Conservation (phyloP, 257 asterid species). For the Echites panduratus region DNA sequence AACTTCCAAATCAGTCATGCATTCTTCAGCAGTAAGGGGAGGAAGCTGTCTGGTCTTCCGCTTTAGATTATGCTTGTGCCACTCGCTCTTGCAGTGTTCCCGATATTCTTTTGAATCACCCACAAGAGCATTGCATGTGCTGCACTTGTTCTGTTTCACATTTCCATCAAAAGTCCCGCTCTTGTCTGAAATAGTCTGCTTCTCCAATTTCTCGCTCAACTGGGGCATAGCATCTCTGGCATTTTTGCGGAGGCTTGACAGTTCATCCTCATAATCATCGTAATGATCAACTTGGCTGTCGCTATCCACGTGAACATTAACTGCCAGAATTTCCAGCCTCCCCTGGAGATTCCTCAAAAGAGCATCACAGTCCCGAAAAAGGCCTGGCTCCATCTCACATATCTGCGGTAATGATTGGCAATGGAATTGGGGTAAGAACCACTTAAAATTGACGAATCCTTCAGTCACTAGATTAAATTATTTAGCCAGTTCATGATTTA, state of each 20-base stretch:
- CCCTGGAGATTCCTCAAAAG: conserved; percentile 70
- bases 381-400: conserved; percentile 63
- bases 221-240: conserved; percentile 22
- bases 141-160: conserved; percentile 66
- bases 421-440: neutral
- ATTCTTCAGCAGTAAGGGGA: conserved; percentile 82
- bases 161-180: conserved; percentile 44
- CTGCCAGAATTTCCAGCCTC: conserved; percentile 79
- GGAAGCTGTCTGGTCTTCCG: conserved; percentile 78
- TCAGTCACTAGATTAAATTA: neutral
- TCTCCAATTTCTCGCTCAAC: conserved; percentile 56
- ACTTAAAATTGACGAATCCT: neutral
- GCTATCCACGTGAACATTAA: conserved; percentile 68
- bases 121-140: conserved; percentile 66
- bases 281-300: conserved; percentile 57
- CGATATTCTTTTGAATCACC: conserved; percentile 77
- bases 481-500: neutral
- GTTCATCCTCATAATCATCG: conserved; percentile 47
- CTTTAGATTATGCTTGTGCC: conserved; percentile 90
- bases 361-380: conserved; percentile 75
- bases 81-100: conserved; percentile 91
- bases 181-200: conserved; percentile 42
- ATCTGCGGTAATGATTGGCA: conserved; percentile 28
- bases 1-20: conserved; percentile 58
- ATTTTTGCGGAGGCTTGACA: conserved; percentile 26